Evolutionary conservation across 352 stramenopile genomes (phyloP).

Genomic region (Phytophthora vignae): DNA sequence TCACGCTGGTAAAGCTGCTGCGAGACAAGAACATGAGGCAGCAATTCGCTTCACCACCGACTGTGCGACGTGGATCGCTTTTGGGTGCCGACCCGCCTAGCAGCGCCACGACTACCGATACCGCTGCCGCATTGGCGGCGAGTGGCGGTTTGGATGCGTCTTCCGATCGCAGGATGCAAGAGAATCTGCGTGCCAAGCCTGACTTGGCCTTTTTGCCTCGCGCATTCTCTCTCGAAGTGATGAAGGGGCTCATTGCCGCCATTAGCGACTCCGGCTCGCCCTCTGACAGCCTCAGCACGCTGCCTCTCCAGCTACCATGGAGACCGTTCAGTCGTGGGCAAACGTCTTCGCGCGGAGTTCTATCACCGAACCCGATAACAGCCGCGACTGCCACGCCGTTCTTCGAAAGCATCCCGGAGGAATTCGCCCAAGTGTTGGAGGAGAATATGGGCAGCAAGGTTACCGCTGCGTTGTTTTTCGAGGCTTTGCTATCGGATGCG

Average conservation of each 20-base stretch:
- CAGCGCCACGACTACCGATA: slow-evolving; percentile 14
- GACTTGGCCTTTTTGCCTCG: slow-evolving; percentile 37
- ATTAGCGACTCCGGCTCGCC: slow-evolving; percentile 42
- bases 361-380: slow-evolving; percentile 7
- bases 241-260: slow-evolving; percentile 55
- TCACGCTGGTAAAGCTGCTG: slow-evolving; percentile 31
- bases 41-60: slow-evolving; percentile 1
- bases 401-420: slow-evolving; percentile 52
- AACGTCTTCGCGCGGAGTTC: slow-evolving; percentile 12
- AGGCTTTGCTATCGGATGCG: slow-evolving; percentile 63
- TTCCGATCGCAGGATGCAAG: slow-evolving; percentile 3
- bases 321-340: slow-evolving; percentile 25
- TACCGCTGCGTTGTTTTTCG: slow-evolving; percentile 61
- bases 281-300: slow-evolving; percentile 36
- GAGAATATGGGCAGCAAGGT: slow-evolving; percentile 52
- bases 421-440: slow-evolving; percentile 59
- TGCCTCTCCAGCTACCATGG: slow-evolving; percentile 63
- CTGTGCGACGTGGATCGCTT: slow-evolving; percentile 22
- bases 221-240: slow-evolving; percentile 61
- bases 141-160: slow-evolving; percentile 8
- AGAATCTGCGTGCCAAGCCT: slow-evolving; percentile 17
- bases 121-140: slow-evolving; percentile 5
- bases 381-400: slow-evolving; percentile 44
- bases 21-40: slow-evolving; percentile 20
- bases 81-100: slow-evolving; percentile 9